phyloP scores from a whole-genome alignment of 2,329 filamentous ascomycete genomes.

The Colletotrichum chrysophilum region DNA sequence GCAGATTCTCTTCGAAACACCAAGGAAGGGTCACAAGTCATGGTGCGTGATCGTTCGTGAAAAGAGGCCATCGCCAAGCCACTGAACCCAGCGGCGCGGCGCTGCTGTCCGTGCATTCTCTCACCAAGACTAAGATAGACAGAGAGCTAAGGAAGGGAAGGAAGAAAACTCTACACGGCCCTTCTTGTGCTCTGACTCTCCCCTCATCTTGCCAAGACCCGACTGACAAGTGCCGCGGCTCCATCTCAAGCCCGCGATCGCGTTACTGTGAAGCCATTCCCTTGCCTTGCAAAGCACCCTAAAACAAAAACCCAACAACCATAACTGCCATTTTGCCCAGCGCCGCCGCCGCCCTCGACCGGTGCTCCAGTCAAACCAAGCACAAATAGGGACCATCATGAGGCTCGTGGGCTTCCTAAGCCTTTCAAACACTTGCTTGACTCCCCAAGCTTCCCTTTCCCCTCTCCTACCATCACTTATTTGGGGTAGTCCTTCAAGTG shows the following conservation, averaged over 20 bases:
- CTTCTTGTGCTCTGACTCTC: not conserved
- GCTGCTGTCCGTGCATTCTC: not conserved
- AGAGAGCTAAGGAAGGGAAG: not conserved
- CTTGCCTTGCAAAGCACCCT: not conserved
- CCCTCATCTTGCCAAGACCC: not conserved
- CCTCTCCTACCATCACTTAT: slow-evolving; percentile 35
- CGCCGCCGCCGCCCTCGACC: not conserved
- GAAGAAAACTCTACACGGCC: not conserved
- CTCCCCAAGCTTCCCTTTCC: not conserved
- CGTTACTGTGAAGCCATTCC: not conserved
- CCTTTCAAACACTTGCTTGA: not conserved
- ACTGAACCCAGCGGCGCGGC: not conserved
- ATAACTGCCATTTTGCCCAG: not conserved
- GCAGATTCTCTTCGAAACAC: not conserved
- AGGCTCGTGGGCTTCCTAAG: not conserved
- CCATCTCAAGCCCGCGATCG: not conserved
- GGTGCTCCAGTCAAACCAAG: not conserved
- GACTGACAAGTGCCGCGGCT: not conserved
- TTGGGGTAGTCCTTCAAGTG: slow-evolving; percentile 85
- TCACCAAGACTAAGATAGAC: not conserved
- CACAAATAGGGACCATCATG: not conserved
- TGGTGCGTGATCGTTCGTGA: not conserved
- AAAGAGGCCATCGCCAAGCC: not conserved
- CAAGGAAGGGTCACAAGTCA: not conserved
- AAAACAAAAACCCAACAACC: not conserved